Base-by-base conservation (phyloP, 768 basidiomycete genomes). In the Mycena haematopus region DNA sequence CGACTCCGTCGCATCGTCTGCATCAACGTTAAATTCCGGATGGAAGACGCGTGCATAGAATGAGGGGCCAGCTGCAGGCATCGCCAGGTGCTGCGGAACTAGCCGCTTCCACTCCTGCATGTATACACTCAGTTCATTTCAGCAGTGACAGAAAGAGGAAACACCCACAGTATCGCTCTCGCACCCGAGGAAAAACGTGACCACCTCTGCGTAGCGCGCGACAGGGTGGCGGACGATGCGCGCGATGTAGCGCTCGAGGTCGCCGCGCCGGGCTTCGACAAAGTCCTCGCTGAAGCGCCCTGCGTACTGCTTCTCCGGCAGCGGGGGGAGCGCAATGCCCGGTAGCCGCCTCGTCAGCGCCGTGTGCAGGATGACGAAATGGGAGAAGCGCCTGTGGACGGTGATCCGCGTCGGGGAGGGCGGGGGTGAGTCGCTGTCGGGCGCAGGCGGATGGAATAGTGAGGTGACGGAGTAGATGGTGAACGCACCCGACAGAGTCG, bases 221-320 rank as follows among this genome's bases (percentile, higher is more conserved):
- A 95, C 77, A 2, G 92, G 90, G 74, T 95, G 93, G 36, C 89
- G 78, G 27, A 87, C 86, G 40, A 95, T 77, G 52, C 85, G 82
- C 33, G 79, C 79, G 15, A 95, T 78, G 72, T 94, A 96, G 42
- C 90, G 79, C 72, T 94, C 92, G 46, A 96, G 78, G 71, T 95
- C 92, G 3, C 91, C 86, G 44, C 92, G 77, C 36, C 93, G 79
- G 13, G 90, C 90, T 71, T 95, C 92, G 7, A 96, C 86, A 66
- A 95, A 94, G 56, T 89, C 91, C 21, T 84, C 82, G 61, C 82
- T 90, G 72, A 95, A 94, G 10, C 92, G 80, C 2, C 91, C 91
- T 0, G 91, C 81, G 65, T 95, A 93, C 66, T 91, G 89, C 70
- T 94, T 94, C 72, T 93, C 92, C 0, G 93, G 93, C 9, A 95